Evolutionary conservation across 352 stramenopile genomes (phyloP), one percentile per base, ranked within the genome.

Genomic region (Globisporangium acanthophoron): DNA sequence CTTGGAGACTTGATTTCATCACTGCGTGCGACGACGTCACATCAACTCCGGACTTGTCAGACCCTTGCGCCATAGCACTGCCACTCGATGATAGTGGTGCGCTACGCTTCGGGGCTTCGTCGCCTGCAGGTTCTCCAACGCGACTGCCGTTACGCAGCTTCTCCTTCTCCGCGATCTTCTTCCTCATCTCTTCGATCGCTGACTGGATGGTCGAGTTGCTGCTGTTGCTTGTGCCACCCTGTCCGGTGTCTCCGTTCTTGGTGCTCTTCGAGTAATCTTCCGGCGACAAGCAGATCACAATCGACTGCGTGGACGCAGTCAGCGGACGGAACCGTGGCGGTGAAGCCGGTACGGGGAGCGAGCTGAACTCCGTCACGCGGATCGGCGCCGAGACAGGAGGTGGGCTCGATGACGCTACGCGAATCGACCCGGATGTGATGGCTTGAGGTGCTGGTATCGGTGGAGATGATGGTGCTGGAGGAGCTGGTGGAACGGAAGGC

Each of bases 281-380:
- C 15, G 66, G 57, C 3, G 62, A 80, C 18, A 93, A 54, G 2
- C 65, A 69, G 58, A 93, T 91, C 49, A 93, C 79, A 18, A 90
- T 18, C 13, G 78, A 89, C 65, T 93, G 78, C 13, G 67, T 75
- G 20, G 69, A 71, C 3, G 80, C 83, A n/a, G 80, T 91, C 50
- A 91, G 37, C 15, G 80, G 83, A 12, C 71, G 71, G 20, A 87
- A 71, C 65, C 5, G 67, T 74, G 24, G 35, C n/a, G 16, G 31
- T 3, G 29, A 51, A n/a, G 11, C 11, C 46, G 13, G 54, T 16
- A 12, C 37, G 12, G 37, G 37, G 12, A 40, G 35, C 1, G 53
- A 45, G 20, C 12, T 55, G 21, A 46, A 48, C 20, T 63, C 49
- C 9, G 43, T 27, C 50, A 39, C 43, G 54, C 20, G 41, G n/a